Evolutionary conservation across 805 yeast species (phyloP).

Genomic region (Candida michaelii): DNA sequence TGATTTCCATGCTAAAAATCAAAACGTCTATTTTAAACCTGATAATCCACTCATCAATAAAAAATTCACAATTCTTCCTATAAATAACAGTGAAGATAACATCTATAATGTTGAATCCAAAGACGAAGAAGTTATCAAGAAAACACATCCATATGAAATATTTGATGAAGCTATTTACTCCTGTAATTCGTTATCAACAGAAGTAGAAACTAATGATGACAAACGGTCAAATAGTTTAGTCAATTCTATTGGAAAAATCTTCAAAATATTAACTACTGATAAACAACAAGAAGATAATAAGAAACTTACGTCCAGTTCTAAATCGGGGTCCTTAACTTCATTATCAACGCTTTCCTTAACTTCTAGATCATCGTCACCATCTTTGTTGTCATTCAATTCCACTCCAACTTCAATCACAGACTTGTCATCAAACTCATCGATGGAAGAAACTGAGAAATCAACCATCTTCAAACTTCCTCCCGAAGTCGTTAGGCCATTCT

Average conservation of each 20-base stretch:
- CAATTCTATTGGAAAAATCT: constrained; percentile 34
- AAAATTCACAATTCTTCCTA: constrained; percentile 45
- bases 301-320: constrained; percentile 18
- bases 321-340: constrained; percentile 37
- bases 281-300: constrained; percentile 2
- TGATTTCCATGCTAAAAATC: constrained; percentile 24
- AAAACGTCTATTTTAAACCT: constrained; percentile 24
- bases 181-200: constrained; percentile 24
- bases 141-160: constrained; percentile 61
- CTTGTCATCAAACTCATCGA: constrained; percentile 23
- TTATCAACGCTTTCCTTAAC: constrained; percentile 30
- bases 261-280: constrained; percentile 35
- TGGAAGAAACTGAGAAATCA: neutral
- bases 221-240: constrained; percentile 25
- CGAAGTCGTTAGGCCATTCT: constrained; percentile 45
- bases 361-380: constrained; percentile 39
- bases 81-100: constrained; percentile 16
- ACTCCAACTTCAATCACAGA: constrained; percentile 38
- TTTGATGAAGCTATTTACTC: constrained; percentile 65
- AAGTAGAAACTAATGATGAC: constrained; percentile 7
- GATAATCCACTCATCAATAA: constrained; percentile 48
- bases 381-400: constrained; percentile 36
- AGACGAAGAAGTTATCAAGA: constrained; percentile 23
- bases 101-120: neutral
- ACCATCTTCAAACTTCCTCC: constrained; percentile 42